A percentile compares a stretch with the other conserved stretches of the same genome.
Conservation (phyloP, 345 rosid genomes). For the Hibiscus mutabilis region DNA sequence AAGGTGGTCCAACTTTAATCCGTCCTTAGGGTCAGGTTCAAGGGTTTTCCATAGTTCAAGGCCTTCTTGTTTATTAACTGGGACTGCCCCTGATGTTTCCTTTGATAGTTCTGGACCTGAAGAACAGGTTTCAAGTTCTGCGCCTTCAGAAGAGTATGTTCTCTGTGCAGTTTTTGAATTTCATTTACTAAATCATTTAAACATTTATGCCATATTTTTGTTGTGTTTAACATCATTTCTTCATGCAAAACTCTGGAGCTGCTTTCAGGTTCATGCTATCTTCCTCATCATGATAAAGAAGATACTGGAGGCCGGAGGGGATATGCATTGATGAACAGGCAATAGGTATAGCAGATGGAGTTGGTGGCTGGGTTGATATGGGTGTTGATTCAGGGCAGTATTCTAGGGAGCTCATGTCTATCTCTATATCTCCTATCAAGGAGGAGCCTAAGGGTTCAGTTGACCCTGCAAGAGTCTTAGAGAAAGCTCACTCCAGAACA, state of each 20-base stretch:
- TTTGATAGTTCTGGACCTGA: conserved; percentile 48
- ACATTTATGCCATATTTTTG: not conserved
- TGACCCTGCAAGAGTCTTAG: conserved; percentile 81
- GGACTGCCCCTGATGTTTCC: conserved; percentile 62
- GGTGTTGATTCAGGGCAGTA: conserved; percentile 82
- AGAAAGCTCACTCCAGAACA: conserved; percentile 80
- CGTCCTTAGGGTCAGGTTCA: conserved; percentile 30
- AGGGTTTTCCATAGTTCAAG: conserved; percentile 52
- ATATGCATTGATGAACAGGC: conserved; percentile 81
- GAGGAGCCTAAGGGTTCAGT: conserved; percentile 85
- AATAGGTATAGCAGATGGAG: conserved; percentile 95
- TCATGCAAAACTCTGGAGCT: conserved; percentile 54
- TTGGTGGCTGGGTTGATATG: conserved; percentile 95
- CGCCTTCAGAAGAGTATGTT: conserved; percentile 56
- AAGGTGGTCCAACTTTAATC: conserved; percentile 35
- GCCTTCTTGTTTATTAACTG: conserved; percentile 38
- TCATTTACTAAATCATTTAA: not conserved
- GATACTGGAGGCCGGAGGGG: conserved; percentile 75
- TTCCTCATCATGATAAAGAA: conserved; percentile 98
- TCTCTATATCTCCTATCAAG: conserved; percentile 65
- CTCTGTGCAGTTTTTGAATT: conserved; percentile 1
- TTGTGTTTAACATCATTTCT: conserved; percentile 10
- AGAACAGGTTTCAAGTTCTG: conserved; percentile 41
- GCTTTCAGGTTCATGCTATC: conserved; percentile 76
- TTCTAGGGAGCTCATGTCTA: conserved; percentile 88